Percentiles rank a stretch among this genome's conserved stretches.
These are phyloP conservation scores for Suillus spraguei DNA, from an alignment of 768 basidiomycete species.

Conservation along the genomic window DNA sequence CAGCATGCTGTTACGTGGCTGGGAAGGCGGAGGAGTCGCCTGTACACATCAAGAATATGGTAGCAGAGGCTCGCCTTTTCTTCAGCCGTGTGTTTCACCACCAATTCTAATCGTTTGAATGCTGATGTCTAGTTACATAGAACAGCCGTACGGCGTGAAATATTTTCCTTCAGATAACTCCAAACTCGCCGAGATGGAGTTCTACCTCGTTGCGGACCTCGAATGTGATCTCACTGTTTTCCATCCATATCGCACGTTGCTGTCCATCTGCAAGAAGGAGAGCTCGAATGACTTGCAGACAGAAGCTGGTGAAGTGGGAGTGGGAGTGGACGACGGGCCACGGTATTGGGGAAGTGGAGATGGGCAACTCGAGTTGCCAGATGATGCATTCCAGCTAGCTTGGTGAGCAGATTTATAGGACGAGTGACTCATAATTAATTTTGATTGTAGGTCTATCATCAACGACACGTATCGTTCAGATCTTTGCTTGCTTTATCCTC, in stretches of 20 bases:
- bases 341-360: constrained; percentile 83
- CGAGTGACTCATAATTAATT: neutral
- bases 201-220: constrained; percentile 95
- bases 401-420: constrained; percentile 55
- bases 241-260: constrained; percentile 92
- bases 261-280: constrained; percentile 71
- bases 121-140: constrained; percentile 30
- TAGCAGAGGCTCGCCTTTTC: constrained; percentile 76
- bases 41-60: constrained; percentile 90
- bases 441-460: constrained; percentile 77
- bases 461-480: constrained; percentile 97
- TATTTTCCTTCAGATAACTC: constrained; percentile 87
- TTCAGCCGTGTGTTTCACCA: constrained; percentile 63
- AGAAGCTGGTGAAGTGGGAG: constrained; percentile 56
- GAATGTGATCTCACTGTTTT: constrained; percentile 94
- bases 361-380: constrained; percentile 75
- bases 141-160: constrained; percentile 72
- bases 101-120: neutral
- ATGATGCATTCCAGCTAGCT: constrained; percentile 83
- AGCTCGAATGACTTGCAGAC: constrained; percentile 45
- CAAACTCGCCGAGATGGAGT: constrained; percentile 98
- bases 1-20: constrained; percentile 94
- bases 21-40: constrained; percentile 98
- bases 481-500: constrained; percentile 91
- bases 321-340: constrained; percentile 55